Evolutionary conservation across 768 basidiomycete genomes (phyloP), one percentile per base, ranked within the genome.

Genomic region (Leccinum arenicola): DNA sequence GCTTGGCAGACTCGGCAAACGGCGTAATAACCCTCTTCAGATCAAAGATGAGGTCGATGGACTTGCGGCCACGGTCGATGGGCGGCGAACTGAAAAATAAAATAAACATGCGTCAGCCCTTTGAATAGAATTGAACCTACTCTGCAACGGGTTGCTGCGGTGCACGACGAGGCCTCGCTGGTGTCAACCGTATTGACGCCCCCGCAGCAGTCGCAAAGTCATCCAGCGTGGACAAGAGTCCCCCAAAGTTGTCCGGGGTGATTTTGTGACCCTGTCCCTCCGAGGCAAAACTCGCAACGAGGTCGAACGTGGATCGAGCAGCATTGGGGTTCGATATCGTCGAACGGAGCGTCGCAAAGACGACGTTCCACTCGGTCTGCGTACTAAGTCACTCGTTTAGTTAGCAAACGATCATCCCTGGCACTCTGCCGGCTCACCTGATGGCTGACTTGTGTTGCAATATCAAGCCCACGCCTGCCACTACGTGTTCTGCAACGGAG

Each of bases 361-460:
- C 83, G 43, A 98, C 77, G 61, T 92, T 94, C 96, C 96, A 99
- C 70, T 98, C 96, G 1, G 96, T 98, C 64, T 90, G 88, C 1
- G 94, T 95, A 56, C 88, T 93, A 56, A 0, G 62, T 56, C 35
- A 23, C 52, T 35, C 23, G 6, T 71, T 49, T 43, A 66, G 52
- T 35, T 6, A 35, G 33, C 33, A 33, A 31, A 54, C 57, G 21
- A 25, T 50, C 43, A 1, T 55, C 21, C 19, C 31, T 0, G 27
- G 3, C 33, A 10, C 38, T 27, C 25, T 29, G 47, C 19, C 17
- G 14, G 14, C 59, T 27, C 23, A 70, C 91, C 82, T 81, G 62
- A 95, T 85, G 25, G 93, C 84, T 7, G 84, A 78, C 50, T 80
- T 78, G 64, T 95, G 85, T 67, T 89, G 84, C n/a, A 96, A 76